Base-by-base conservation (phyloP, 306 rosid species). In the Cicer yamashitae region DNA sequence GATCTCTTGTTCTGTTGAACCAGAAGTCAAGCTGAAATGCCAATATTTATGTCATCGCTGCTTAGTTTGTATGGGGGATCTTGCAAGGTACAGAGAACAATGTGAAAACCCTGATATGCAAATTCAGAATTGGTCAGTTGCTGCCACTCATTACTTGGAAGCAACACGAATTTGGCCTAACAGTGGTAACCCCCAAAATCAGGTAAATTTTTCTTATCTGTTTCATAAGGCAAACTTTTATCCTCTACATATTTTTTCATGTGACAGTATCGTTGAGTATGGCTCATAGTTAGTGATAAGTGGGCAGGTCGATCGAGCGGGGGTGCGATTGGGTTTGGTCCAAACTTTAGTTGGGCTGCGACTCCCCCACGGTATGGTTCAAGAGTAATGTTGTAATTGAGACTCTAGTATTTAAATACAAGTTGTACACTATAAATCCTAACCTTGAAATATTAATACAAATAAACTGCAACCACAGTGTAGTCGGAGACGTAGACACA, bases 151-250 rank as follows among this genome's bases (percentile, higher is more conserved):
- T 83, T 96, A 94, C 84, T 73, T 94, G 87, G 93, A 88, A 87
- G 96, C 99, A 62, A 78, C 98, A 54, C 86, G 84, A 84, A 85
- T 89, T 75, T 94, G 93, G 99, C 97, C 97, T 58, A 93, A 94
- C 66, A 90, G 97, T 75, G 99, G 99, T 46, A 92, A 89, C 64
- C 96, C 99, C 2, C 99, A 94, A 38, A 94, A 94, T 89, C 99
- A 92, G 96, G 99, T 94, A 74, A 41, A 17, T 22, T 47, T 39
- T 61, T 78, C 48, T 10, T 61, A 70, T 50, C 10, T 48, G 14
- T 63, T 41, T 52, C 46, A 54, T 15, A 47, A 20, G 63, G 17
- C 14, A 13, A 65, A 15, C 17, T 71, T 78, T 45, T 71, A 38
- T 70, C 51, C 34, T 70, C 78, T 68, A 41, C 52, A 5, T 8